Evolutionary conservation across 2,329 filamentous ascomycete genomes (phyloP).

Genomic region (Boeremia exigua): DNA sequence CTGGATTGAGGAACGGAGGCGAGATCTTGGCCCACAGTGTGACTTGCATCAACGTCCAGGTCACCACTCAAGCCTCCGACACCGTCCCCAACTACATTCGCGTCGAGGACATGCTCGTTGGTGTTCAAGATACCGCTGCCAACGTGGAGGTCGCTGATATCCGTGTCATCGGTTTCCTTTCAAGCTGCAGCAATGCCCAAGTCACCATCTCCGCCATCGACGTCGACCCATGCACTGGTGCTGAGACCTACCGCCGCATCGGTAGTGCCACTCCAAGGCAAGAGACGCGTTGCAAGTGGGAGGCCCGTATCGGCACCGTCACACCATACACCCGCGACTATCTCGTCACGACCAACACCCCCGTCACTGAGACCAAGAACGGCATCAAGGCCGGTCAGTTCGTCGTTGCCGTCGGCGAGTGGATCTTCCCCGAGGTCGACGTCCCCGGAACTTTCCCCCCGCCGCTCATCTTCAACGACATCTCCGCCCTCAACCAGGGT

Average conservation of each 20-base stretch:
- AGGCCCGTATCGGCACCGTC: conserved; percentile 39
- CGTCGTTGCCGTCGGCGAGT: conserved; percentile 51
- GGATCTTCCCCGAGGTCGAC: conserved; percentile 53
- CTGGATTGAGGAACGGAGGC: conserved; percentile 40
- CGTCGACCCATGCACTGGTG: conserved; percentile 52
- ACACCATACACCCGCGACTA: conserved; percentile 52
- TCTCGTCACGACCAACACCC: conserved; percentile 44
- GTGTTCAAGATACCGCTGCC: conserved; percentile 44
- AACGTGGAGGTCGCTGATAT: conserved; percentile 48
- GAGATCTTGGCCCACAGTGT: conserved; percentile 49
- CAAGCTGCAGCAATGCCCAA: conserved; percentile 42
- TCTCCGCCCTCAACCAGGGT: conserved; percentile 44
- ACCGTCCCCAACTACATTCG: conserved; percentile 50
- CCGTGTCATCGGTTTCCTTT: conserved; percentile 47
- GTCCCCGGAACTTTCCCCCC: conserved; percentile 48
- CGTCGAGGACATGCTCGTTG: conserved; percentile 53
- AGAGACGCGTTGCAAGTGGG: conserved; percentile 51
- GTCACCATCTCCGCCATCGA: conserved; percentile 51
- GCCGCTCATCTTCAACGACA: conserved; percentile 39
- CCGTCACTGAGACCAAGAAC: conserved; percentile 46
- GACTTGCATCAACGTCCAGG: conserved; percentile 50
- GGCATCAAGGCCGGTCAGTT: conserved; percentile 52
- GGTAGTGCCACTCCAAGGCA: conserved; percentile 41
- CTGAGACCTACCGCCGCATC: conserved; percentile 45
- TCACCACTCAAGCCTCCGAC: conserved; percentile 40